Evolutionary conservation across 495 filamentous ascomycete genomes (phyloP), one percentile per base, ranked within the genome.

Genomic region (Neurospora terricola): DNA sequence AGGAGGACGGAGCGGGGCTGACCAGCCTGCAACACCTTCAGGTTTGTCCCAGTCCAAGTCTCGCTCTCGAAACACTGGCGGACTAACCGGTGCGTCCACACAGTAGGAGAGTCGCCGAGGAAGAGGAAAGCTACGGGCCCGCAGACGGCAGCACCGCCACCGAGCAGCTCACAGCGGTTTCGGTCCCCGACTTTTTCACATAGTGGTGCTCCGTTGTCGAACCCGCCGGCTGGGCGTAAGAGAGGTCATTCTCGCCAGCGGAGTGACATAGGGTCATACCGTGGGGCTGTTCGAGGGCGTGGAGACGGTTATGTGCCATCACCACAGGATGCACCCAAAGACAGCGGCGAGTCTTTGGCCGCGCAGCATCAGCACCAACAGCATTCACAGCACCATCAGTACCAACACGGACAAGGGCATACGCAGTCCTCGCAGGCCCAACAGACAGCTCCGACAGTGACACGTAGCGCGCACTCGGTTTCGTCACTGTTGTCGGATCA

Each of bases 61-160:
- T 82, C 80, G 80, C 82, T 79, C 83, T 83, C 82, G 84, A 85
- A 80, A 84, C 78, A 78, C 80, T 75, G 78, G 80, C 74, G 80
- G 76, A 82, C 81, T 85, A 87, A 82, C 87, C 80, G 78, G 86
- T 79, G 85, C 79, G 73, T 83, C 80, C 78, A 83, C 74, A 79
- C 82, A 83, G 77, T 82, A 82, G 86, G 81, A 79, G 86, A 88
- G 81, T 92, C 91, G 42, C 91, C 91, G 21, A 90, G 90, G 77
- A 93, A 93, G 79, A 87, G 91, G 76, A 93, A 93, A 82, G 89
- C 89, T 62, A 86, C 87, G 76, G 89, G 89, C 73, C 85, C 86
- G 21, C 90, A 91, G 73, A 85, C 86, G 74, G 75, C 88, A 27
- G 83, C 83, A 36, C 89, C 88, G 71, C 85, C 87, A 48, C 88